Base-by-base conservation (phyloP, 2,329 filamentous ascomycete species). In the Pestalotiopsis fici region DNA sequence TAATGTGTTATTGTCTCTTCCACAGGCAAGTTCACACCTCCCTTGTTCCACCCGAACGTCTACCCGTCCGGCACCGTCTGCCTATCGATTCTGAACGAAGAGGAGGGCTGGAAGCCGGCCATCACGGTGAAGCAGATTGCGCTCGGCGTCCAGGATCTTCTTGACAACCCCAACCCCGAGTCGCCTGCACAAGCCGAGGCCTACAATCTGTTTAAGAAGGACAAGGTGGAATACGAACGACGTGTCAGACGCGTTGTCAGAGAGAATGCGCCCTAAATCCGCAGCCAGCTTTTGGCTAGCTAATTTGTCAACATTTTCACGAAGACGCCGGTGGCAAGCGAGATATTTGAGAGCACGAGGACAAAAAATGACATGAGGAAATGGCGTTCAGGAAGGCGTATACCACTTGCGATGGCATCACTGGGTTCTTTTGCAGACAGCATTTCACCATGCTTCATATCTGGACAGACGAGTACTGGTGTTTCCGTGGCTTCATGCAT, bases 51-150 rank as follows among this genome's bases (percentile, higher is more conserved):
- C 77, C 96, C 96, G 0, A 99, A 99, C 79, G 96, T 99, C 73
- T 99, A 99, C 79, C 96, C 96, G 0, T 98, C 95, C 0, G 97
- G 96, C 72, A 99, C 96, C 60, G 96, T 99, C 69, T 99, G 96
- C 78, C 87, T 99, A 25, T 97, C 94, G 31, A 99, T 99, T 72
- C 83, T 99, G 72, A 99, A 98, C 82, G 97, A 99, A 80, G 96
- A 99, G 75, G 96, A 99, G 79, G 95, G 93, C 6, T 99, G 97
- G 96, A 97, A 97, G 80, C 97, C 96, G 1, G 95, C 96, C 6
- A 99, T 99, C 76, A 99, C 96, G 0, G 94, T 99, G 79, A 98
- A 98, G 83, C 94, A 98, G 82, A 98, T 99, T 71, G 88, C 98
- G 5, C 87, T 98, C 1, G 96, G 96, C 61, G 97, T 99, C 67